Evolutionary conservation across 169 alveolate genomes (phyloP).

Genomic region (Neospora caninum): DNA sequence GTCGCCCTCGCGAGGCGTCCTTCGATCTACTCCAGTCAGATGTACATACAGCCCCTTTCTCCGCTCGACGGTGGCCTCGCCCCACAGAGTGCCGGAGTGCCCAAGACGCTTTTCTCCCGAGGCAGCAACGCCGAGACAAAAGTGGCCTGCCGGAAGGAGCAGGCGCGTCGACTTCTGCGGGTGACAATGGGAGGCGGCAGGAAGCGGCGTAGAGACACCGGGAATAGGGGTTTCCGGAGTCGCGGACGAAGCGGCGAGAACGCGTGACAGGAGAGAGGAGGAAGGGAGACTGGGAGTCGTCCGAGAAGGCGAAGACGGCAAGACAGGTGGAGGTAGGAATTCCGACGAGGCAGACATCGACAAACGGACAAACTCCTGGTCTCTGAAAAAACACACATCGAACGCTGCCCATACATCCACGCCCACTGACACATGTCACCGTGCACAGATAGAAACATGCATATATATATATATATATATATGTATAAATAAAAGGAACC

Average conservation of each 20-base stretch:
- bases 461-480: not conserved
- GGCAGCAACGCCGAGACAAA: not conserved
- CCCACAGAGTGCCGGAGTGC: not conserved
- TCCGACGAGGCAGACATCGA: not conserved
- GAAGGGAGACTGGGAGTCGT: not conserved
- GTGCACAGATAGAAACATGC: not conserved
- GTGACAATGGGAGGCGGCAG: not conserved
- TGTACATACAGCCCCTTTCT: not conserved
- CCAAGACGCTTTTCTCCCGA: not conserved
- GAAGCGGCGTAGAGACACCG: not conserved
- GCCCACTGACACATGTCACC: not conserved
- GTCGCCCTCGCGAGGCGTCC: not conserved
- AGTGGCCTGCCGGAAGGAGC: not conserved
- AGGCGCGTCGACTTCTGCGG: not conserved
- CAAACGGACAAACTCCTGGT: conserved; percentile 17
- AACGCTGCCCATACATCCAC: not conserved
- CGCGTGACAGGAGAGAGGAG: not conserved
- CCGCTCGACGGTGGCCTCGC: not conserved
- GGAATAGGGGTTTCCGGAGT: not conserved
- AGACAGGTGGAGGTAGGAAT: not conserved
- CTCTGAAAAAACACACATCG: not conserved
- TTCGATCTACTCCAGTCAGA: not conserved
- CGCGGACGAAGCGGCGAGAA: not conserved
- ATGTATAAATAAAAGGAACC: not conserved
- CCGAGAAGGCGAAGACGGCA: not conserved